Evolutionary conservation across 768 basidiomycete genomes (phyloP).

Genomic region (Rhizopogon salebrosus): DNA sequence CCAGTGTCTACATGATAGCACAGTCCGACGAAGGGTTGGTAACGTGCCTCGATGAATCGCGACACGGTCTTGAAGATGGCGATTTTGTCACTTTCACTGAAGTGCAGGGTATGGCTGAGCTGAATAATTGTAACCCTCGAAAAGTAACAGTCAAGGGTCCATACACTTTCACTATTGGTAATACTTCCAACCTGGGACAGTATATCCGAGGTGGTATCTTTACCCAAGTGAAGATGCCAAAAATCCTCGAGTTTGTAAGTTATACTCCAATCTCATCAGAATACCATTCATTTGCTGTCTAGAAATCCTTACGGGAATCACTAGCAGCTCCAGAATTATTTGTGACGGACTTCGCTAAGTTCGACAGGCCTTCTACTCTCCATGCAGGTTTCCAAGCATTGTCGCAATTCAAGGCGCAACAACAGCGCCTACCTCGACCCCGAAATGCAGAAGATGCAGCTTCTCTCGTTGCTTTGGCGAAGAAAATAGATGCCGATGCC

Average conservation of each 20-base stretch:
- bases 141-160: constrained; percentile 94
- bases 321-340: constrained; percentile 78
- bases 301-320: constrained; percentile 95
- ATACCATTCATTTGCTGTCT: constrained; percentile 1
- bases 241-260: constrained; percentile 88
- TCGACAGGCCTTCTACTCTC: constrained; percentile 84
- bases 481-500: constrained; percentile 67
- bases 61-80: constrained; percentile 98
- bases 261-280: background rate
- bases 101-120: constrained; percentile 88
- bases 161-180: constrained; percentile 95
- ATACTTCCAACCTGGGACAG: constrained; percentile 70
- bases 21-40: constrained; percentile 89
- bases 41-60: constrained; percentile 93
- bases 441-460: constrained; percentile 79
- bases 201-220: constrained; percentile 92
- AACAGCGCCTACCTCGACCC: constrained; percentile 72
- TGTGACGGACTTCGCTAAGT: constrained; percentile 96
- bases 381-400: constrained; percentile 96
- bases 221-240: constrained; percentile 99
- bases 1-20: background rate
- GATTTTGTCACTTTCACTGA: constrained; percentile 97
- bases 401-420: constrained; percentile 62
- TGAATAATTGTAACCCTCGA: constrained; percentile 88
- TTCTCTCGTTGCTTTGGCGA: constrained; percentile 66